A percentile compares a stretch with the other conserved stretches of the same genome.
phyloP scores from a whole-genome alignment of 306 rosid species.

The Trifolium repens region DNA sequence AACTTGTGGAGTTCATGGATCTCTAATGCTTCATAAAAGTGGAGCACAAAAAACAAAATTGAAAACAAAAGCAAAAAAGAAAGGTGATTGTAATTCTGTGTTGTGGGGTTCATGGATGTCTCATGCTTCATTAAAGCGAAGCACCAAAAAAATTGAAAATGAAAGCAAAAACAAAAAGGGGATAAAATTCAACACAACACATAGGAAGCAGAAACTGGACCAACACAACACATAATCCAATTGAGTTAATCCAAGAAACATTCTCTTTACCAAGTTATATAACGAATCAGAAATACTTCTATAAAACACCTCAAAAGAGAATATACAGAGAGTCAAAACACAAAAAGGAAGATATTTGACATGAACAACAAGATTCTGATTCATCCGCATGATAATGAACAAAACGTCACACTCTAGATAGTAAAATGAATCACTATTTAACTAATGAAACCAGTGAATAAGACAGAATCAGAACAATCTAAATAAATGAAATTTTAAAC shows the following conservation, averaged over 20 bases:
- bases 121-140: conserved; percentile 1
- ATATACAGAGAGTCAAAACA: not conserved
- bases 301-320: conserved; percentile 11
- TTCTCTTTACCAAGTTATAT: not conserved
- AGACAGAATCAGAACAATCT: not conserved
- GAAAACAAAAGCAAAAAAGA: not conserved
- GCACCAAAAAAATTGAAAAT: conserved; percentile 14
- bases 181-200: not conserved
- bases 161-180: not conserved
- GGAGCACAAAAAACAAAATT: conserved; percentile 25
- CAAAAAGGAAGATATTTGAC: not conserved
- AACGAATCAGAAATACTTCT: not conserved
- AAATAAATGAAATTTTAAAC: not conserved
- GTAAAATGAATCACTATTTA: conserved; percentile 11
- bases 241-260: conserved; percentile 14
- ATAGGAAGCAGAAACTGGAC: not conserved
- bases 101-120: not conserved
- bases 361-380: not conserved
- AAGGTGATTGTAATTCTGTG: not conserved
- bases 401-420: conserved; percentile 3
- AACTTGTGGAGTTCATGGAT: conserved; percentile 10
- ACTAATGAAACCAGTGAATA: not conserved
- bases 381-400: not conserved
- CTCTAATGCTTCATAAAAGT: not conserved
- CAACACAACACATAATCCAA: conserved; percentile 21